Evolutionary conservation across 2,329 filamentous ascomycete species (phyloP).

Genomic region (Coniochaeta sp.): DNA sequence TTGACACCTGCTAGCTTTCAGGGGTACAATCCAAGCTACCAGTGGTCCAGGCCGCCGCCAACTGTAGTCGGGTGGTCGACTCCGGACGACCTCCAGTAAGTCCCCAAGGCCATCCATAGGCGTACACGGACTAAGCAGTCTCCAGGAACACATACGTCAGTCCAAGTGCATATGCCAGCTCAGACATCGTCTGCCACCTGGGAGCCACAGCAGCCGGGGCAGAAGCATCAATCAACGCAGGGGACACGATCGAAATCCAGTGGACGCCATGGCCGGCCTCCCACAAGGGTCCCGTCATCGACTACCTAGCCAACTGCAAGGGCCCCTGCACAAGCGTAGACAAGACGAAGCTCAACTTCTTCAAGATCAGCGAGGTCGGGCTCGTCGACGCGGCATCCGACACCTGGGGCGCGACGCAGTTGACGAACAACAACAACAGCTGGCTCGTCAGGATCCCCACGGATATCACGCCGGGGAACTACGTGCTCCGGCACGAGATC

Average conservation of each 20-base stretch:
- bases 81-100: constrained; percentile 20
- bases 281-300: constrained; percentile 24
- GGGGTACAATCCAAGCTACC: constrained; percentile 22
- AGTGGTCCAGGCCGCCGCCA: constrained; percentile 17
- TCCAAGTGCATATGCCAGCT: constrained; percentile 14
- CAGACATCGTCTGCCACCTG: constrained; percentile 22
- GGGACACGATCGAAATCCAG: constrained; percentile 18
- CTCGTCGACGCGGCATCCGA: constrained; percentile 21
- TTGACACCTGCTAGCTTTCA: constrained; percentile 16
- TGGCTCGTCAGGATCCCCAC: constrained; percentile 40
- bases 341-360: constrained; percentile 21
- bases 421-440: constrained; percentile 43
- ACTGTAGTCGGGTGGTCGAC: constrained; percentile 22
- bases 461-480: constrained; percentile 38
- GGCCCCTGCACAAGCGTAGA: constrained; percentile 24
- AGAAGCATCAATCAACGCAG: constrained; percentile 18
- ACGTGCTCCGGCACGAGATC: constrained; percentile 45
- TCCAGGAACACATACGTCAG: constrained; percentile 19
- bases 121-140: not conserved
- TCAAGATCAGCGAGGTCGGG: constrained; percentile 23
- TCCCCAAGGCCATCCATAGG: not conserved
- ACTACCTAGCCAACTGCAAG: constrained; percentile 27
- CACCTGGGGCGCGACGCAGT: constrained; percentile 29
- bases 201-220: constrained; percentile 18
- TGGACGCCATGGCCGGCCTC: constrained; percentile 21